These are phyloP conservation scores for Phytophthora brassicae DNA, from an alignment of 352 stramenopile genomes.

Conservation along the genomic window DNA sequence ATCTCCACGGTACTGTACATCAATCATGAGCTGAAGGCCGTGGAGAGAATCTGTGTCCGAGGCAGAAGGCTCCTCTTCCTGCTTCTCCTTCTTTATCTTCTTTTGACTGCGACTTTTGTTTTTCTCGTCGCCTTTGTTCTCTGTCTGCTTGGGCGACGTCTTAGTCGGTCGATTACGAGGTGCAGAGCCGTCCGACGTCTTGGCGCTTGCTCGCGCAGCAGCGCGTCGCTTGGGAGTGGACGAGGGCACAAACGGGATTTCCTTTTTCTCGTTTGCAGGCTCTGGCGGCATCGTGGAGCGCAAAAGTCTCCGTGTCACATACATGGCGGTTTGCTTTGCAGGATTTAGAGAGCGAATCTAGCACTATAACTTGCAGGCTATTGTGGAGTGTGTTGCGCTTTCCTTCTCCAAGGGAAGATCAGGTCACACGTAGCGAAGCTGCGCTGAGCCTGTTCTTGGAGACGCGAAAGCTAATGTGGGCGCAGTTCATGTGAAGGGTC, in stretches of 20 bases:
- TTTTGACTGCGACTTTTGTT: conserved; percentile 20
- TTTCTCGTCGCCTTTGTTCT: conserved; percentile 20
- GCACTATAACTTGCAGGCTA: no score
- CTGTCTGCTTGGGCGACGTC: conserved; percentile 12
- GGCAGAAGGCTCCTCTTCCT: background rate
- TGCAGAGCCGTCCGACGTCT: conserved; percentile 21
- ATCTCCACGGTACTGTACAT: conserved; percentile 55
- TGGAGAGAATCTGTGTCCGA: conserved; percentile 11
- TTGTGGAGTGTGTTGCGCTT: no score
- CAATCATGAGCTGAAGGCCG: conserved; percentile 54
- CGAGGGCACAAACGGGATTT: conserved; percentile 10
- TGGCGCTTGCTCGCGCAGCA: conserved; percentile 16
- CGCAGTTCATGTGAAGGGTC: conserved; percentile 29
- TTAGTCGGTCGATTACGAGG: conserved; percentile 13
- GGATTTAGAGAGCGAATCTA: no score
- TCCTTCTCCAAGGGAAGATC: no score
- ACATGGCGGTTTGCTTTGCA: conserved; percentile 41
- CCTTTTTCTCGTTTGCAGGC: conserved; percentile 9
- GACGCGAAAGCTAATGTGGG: conserved; percentile 29
- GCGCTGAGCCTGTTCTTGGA: background rate
- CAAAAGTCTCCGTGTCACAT: conserved; percentile 62
- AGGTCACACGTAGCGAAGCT: no score
- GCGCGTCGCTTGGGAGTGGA: conserved; percentile 28
- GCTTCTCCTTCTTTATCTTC: conserved; percentile 34
- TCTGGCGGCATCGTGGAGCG: conserved; percentile 51